These are phyloP conservation scores for Alternaria atra DNA, from an alignment of 2,329 filamentous ascomycete species.

Conservation along the genomic window DNA sequence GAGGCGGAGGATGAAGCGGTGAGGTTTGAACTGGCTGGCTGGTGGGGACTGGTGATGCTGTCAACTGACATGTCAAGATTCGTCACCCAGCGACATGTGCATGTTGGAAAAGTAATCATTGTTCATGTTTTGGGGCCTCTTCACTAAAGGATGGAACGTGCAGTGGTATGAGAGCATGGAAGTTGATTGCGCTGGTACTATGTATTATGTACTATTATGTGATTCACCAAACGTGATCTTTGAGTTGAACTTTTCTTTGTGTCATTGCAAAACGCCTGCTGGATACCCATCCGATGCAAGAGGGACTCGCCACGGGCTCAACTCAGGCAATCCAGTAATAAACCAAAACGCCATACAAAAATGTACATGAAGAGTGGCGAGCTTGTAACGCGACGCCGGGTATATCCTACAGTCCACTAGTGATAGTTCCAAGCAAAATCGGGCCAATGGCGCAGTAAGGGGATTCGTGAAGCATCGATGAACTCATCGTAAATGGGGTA, in stretches of 20 bases:
- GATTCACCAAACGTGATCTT: not conserved
- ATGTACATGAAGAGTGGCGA: constrained; percentile 13
- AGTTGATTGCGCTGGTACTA: constrained; percentile 12
- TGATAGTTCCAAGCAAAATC: constrained; percentile 27
- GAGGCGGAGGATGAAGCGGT: not conserved
- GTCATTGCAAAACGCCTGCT: constrained; percentile 8
- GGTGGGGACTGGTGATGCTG: not conserved
- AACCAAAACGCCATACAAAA: constrained; percentile 12
- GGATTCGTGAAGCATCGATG: constrained; percentile 28
- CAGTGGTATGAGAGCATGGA: constrained; percentile 1
- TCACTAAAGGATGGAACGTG: not conserved
- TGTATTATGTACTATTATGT: constrained; percentile 9
- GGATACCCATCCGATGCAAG: constrained; percentile 18
- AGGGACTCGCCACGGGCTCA: constrained; percentile 23
- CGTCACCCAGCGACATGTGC: not conserved
- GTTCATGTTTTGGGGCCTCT: not conserved
- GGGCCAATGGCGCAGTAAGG: constrained; percentile 27
- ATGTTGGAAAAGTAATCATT: not conserved
- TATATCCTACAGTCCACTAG: constrained; percentile 40
- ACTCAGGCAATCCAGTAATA: constrained; percentile 19
- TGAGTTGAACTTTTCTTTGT: constrained; percentile 5
- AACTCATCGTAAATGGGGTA: constrained; percentile 13
- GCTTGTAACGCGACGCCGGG: constrained; percentile 21
- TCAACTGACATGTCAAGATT: not conserved
- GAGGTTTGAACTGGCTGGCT: not conserved